Evolutionary conservation across 2,329 filamentous ascomycete genomes (phyloP).

Genomic region (Macroventuria anomochaeta): DNA sequence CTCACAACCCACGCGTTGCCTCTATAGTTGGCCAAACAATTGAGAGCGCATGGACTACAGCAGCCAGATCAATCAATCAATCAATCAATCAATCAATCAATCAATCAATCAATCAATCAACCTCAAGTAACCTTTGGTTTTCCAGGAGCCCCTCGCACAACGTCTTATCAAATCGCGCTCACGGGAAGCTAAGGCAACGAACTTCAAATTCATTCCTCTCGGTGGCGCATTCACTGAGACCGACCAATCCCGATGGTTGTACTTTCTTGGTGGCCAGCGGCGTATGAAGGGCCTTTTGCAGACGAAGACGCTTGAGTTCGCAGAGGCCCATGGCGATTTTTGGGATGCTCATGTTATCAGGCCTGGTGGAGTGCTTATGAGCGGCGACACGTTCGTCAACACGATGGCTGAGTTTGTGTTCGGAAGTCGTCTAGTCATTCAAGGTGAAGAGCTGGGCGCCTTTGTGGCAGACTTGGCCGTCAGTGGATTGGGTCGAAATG

Average conservation of each 20-base stretch:
- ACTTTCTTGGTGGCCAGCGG: constrained; percentile 18
- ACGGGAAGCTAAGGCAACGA: not conserved
- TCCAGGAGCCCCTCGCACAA: constrained; percentile 5
- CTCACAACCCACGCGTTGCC: too few relatives aligned
- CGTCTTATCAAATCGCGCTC: not conserved
- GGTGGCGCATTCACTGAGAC: constrained; percentile 24
- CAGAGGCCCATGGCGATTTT: constrained; percentile 10
- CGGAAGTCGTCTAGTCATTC: constrained; percentile 7
- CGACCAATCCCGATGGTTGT: constrained; percentile 21
- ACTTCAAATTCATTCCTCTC: constrained; percentile 19
- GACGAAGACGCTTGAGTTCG: constrained; percentile 18
- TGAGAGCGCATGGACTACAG: too few relatives aligned
- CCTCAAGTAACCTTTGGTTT: constrained; percentile 22
- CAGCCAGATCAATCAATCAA: too few relatives aligned
- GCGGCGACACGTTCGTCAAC: constrained; percentile 1
- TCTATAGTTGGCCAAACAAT: too few relatives aligned
- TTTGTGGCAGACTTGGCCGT: constrained; percentile 26
- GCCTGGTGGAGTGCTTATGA: constrained; percentile 23
- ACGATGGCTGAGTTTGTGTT: constrained; percentile 1
- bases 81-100: too few relatives aligned
- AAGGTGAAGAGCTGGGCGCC: constrained; percentile 22
- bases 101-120: too few relatives aligned
- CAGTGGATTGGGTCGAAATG: constrained; percentile 1
- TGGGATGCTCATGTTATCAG: constrained; percentile 26
- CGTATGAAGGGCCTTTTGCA: constrained; percentile 26